Evolutionary conservation across 2,329 filamentous ascomycete species (phyloP).

Genomic region (Arthrobotrys iridis): DNA sequence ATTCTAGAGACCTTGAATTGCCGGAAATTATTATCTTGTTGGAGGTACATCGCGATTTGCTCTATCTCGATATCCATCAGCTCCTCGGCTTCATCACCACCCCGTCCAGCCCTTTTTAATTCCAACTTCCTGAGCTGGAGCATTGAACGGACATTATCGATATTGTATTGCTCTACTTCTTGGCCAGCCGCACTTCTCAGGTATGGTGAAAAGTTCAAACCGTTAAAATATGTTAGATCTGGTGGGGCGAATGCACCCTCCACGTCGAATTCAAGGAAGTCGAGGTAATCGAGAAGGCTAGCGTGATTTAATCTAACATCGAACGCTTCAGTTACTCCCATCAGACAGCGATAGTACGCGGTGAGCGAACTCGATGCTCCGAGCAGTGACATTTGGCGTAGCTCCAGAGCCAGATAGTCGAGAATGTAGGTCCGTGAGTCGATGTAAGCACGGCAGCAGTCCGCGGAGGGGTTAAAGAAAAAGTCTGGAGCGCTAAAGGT

Average conservation of each 20-base stretch:
- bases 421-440: slow-evolving; percentile 78
- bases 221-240: slow-evolving; percentile 53
- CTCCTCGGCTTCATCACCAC: slow-evolving; percentile 65
- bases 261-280: slow-evolving; percentile 79
- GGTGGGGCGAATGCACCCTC: slow-evolving; percentile 60
- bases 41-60: slow-evolving; percentile 70
- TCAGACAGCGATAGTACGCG: slow-evolving; percentile 60
- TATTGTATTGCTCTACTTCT: slow-evolving; percentile 69
- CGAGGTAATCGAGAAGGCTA: slow-evolving; percentile 90
- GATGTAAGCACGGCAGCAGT: slow-evolving; percentile 80
- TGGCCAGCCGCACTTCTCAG: slow-evolving; percentile 57
- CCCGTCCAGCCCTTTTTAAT: slow-evolving; percentile 65
- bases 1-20: slow-evolving; percentile 65
- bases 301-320: slow-evolving; percentile 63
- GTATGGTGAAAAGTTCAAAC: slow-evolving; percentile 55
- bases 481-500: slow-evolving; percentile 64
- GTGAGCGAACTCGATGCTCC: slow-evolving; percentile 60
- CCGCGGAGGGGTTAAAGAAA: slow-evolving; percentile 67
- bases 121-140: slow-evolving; percentile 76
- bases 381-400: slow-evolving; percentile 66
- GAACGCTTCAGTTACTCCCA: slow-evolving; percentile 51
- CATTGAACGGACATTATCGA: slow-evolving; percentile 77
- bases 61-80: slow-evolving; percentile 70
- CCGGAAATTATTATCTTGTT: slow-evolving; percentile 66
- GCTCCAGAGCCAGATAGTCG: slow-evolving; percentile 85